Evolutionary conservation across 2,329 filamentous ascomycete genomes (phyloP).

Genomic region (Aureobasidium leucospermi): DNA sequence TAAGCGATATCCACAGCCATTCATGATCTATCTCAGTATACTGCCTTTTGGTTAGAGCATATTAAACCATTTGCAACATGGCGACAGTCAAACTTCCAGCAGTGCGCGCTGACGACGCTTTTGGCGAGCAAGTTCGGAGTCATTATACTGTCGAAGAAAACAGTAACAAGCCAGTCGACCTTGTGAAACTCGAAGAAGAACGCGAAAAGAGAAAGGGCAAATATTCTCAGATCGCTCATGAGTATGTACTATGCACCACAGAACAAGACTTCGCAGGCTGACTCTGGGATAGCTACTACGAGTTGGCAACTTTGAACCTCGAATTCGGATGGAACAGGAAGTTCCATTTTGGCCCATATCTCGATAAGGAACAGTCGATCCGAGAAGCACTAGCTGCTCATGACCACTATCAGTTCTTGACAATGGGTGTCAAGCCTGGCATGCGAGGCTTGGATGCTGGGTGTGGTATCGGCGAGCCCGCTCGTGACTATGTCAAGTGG

Average conservation of each 20-base stretch:
- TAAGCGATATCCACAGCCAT: neutral
- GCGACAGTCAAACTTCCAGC: neutral
- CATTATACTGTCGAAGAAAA: neutral
- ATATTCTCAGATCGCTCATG: constrained; percentile 5
- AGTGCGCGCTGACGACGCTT: neutral
- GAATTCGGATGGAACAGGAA: constrained; percentile 94
- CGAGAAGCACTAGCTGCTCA: constrained; percentile 86
- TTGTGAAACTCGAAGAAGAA: neutral
- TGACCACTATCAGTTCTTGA: constrained; percentile 92
- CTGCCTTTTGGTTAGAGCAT: too few species aligned
- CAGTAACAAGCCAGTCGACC: neutral
- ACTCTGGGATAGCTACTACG: constrained; percentile 40
- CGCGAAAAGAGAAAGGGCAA: constrained; percentile 1
- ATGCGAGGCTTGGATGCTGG: constrained; percentile 93
- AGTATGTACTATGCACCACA: neutral
- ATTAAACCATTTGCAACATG: neutral
- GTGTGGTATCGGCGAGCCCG: constrained; percentile 91
- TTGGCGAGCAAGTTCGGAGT: neutral
- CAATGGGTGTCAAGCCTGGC: constrained; percentile 74
- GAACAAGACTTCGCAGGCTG: neutral
- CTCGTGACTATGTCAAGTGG: constrained; percentile 92
- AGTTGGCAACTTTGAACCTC: constrained; percentile 45
- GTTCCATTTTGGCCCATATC: constrained; percentile 97
- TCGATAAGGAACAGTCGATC: constrained; percentile 74
- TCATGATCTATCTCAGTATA: neutral